Conservation (phyloP, 1,284 basidiomycete genomes). For the Lentinus polychrous region DNA sequence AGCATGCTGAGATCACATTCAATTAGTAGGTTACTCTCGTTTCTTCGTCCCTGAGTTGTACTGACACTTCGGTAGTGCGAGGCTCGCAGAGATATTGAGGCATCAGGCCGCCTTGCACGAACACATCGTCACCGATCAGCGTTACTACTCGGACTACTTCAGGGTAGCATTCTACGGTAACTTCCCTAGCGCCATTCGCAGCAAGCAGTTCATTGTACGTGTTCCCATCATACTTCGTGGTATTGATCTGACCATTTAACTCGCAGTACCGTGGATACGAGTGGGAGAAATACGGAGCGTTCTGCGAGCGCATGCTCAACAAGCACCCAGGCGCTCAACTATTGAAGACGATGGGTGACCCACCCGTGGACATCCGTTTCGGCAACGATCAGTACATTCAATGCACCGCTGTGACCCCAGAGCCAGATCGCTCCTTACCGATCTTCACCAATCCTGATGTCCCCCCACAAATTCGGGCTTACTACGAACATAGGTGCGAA, state of each 20-base stretch:
- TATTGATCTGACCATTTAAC: constrained; percentile 7
- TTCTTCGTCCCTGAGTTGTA: constrained; percentile 1
- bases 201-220: constrained; percentile 83
- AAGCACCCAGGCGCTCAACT: constrained; percentile 88
- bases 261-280: constrained; percentile 82
- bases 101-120: constrained; percentile 83
- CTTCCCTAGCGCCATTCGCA: constrained; percentile 78
- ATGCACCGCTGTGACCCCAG: constrained; percentile 79
- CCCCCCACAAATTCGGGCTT: constrained; percentile 71
- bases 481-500: constrained; percentile 79
- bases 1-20: constrained; percentile 84
- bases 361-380: constrained; percentile 74
- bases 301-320: constrained; percentile 89
- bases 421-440: constrained; percentile 73
- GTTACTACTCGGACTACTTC: constrained; percentile 90
- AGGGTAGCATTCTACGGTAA: constrained; percentile 89
- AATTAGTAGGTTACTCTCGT: constrained; percentile 66
- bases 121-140: constrained; percentile 75
- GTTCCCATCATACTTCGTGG: neutral
- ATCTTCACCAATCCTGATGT: constrained; percentile 87
- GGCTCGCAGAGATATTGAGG: constrained; percentile 77
- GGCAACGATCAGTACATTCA: constrained; percentile 86
- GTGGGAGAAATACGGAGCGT: constrained; percentile 83
- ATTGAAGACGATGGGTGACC: constrained; percentile 70
- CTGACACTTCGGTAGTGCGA: constrained; percentile 39